These are phyloP conservation scores for Pseudogymnoascus sp. DNA, from an alignment of 2,329 filamentous ascomycete species.

Conservation along the genomic window DNA sequence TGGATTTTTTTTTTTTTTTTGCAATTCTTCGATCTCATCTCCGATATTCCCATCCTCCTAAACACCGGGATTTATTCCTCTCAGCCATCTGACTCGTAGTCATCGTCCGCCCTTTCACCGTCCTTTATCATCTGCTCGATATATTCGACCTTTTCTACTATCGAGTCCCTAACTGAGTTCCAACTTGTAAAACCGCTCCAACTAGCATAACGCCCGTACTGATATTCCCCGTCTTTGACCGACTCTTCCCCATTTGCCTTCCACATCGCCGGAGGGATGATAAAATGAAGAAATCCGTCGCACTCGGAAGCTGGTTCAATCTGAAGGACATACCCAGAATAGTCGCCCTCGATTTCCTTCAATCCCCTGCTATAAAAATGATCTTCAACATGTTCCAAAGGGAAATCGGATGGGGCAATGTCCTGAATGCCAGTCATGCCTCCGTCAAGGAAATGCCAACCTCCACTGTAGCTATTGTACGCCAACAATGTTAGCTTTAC, in stretches of 20 bases:
- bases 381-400: neutral
- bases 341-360: too few species aligned
- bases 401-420: neutral
- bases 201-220: too few species aligned
- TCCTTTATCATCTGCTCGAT: slow-evolving; percentile 11
- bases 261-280: too few species aligned
- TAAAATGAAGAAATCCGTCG: too few species aligned
- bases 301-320: too few species aligned
- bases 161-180: slow-evolving; percentile 10
- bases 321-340: too few species aligned
- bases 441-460: slow-evolving; percentile 14
- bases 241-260: too few species aligned
- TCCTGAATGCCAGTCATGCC: slow-evolving; percentile 13
- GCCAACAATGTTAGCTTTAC: neutral
- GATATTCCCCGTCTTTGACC: too few species aligned
- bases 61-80: neutral
- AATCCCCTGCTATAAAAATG: too few species aligned
- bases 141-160: slow-evolving; percentile 12
- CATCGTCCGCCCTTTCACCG: neutral
- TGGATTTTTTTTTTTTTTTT: neutral
- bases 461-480: slow-evolving; percentile 14
- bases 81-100: neutral
- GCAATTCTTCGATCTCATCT: neutral
- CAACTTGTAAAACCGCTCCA: neutral
- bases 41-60: neutral